A percentile compares a stretch with the other conserved stretches of the same genome.
Evolutionary conservation across 1,284 basidiomycete species (phyloP).

Genomic region (Tilletia setariae): DNA sequence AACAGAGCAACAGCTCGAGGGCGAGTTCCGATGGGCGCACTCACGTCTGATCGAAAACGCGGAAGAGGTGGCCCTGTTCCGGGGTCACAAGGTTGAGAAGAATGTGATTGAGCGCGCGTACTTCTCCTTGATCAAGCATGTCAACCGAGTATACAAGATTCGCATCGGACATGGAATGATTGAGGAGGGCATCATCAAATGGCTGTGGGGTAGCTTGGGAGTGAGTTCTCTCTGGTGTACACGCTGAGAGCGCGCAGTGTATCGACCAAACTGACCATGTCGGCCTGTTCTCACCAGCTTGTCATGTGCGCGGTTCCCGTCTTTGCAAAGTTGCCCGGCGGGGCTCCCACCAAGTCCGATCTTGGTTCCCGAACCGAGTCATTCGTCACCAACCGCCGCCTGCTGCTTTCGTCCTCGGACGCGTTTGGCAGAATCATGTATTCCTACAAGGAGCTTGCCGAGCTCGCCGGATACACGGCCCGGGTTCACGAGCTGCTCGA

Average conservation of each 20-base stretch:
- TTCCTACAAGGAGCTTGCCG: slow-evolving; percentile 86
- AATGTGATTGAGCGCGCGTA: slow-evolving; percentile 87
- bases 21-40: slow-evolving; percentile 82
- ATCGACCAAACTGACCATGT: slow-evolving; percentile 12
- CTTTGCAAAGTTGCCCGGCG: slow-evolving; percentile 80
- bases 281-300: slow-evolving; percentile 55
- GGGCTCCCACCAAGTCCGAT: slow-evolving; percentile 39
- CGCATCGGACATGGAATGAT: slow-evolving; percentile 82
- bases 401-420: slow-evolving; percentile 68
- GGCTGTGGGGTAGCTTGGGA: slow-evolving; percentile 94
- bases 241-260: not conserved
- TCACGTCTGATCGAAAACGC: slow-evolving; percentile 88
- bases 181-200: slow-evolving; percentile 83
- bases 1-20: slow-evolving; percentile 68
- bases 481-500: slow-evolving; percentile 84
- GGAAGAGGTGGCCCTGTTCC: slow-evolving; percentile 89
- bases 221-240: slow-evolving; percentile 57
- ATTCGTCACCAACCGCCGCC: slow-evolving; percentile 87
- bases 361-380: slow-evolving; percentile 52
- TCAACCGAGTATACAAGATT: slow-evolving; percentile 75
- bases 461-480: slow-evolving; percentile 91
- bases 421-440: slow-evolving; percentile 75
- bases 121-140: slow-evolving; percentile 80
- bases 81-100: slow-evolving; percentile 87
- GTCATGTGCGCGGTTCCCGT: slow-evolving; percentile 90